Percentiles rank a stretch among this genome's conserved stretches.
phyloP scores from a whole-genome alignment of 768 basidiomycete species.

The Phlebiopsis gigantea region DNA sequence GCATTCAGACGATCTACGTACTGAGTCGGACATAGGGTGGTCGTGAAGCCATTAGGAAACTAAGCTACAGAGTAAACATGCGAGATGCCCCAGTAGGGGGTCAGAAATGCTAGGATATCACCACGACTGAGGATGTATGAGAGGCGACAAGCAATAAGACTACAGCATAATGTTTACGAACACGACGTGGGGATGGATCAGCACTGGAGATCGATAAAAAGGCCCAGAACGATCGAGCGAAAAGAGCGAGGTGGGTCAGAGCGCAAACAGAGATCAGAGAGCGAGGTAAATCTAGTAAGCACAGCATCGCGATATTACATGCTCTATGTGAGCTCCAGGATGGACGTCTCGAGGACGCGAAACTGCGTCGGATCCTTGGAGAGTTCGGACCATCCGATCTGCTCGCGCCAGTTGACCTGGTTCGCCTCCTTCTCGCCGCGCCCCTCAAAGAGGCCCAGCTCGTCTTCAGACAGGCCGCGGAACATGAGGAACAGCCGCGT shows the following conservation, averaged over 20 bases:
- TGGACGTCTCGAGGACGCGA: slow-evolving; percentile 73
- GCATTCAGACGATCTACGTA: too few relatives aligned
- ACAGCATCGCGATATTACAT: not conserved
- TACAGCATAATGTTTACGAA: slow-evolving; percentile 8
- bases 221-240: not conserved
- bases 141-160: slow-evolving; percentile 4
- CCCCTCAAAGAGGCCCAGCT: slow-evolving; percentile 65
- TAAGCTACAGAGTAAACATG: not conserved
- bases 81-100: not conserved
- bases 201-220: not conserved
- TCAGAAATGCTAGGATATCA: not conserved
- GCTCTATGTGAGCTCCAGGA: slow-evolving; percentile 55
- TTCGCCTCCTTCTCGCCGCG: slow-evolving; percentile 88
- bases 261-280: not conserved
- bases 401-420: slow-evolving; percentile 72
- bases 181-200: not conserved
- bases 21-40: too few relatives aligned
- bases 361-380: slow-evolving; percentile 71
- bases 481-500: slow-evolving; percentile 85
- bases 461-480: slow-evolving; percentile 77
- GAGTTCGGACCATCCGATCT: slow-evolving; percentile 77
- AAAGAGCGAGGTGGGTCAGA: not conserved
- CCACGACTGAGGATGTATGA: not conserved
- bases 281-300: too few relatives aligned
- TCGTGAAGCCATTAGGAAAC: too few relatives aligned